Conservation (phyloP, 2,329 filamentous ascomycete species). For the Colletotrichum spaethianum region DNA sequence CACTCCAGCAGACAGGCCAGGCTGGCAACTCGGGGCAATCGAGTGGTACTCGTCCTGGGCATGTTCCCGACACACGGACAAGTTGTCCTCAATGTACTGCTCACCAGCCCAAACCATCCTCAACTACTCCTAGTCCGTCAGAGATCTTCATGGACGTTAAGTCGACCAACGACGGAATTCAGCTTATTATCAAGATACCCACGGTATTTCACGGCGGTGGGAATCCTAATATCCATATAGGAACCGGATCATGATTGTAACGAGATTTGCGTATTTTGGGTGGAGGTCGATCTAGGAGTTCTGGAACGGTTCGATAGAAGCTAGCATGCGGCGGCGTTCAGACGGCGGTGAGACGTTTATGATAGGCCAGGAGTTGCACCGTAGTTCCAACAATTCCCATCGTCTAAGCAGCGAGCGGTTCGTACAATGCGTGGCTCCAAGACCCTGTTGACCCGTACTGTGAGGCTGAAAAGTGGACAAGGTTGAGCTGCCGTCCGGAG, state of each 20-base stretch:
- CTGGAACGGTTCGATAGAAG: conserved; percentile 34
- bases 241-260: conserved; percentile 35
- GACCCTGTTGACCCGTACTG: conserved; percentile 15
- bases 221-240: conserved; percentile 51
- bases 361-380: conserved; percentile 22
- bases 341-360: conserved; percentile 24
- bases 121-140: conserved; percentile 59
- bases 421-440: conserved; percentile 22
- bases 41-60: conserved; percentile 7
- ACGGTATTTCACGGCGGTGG: conserved; percentile 64
- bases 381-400: conserved; percentile 16
- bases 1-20: conserved; percentile 56
- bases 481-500: conserved; percentile 10
- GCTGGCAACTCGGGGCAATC: conserved; percentile 11
- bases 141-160: conserved; percentile 71
- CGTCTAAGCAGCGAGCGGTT: conserved; percentile 13
- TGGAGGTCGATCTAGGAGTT: conserved; percentile 28
- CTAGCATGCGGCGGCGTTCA: conserved; percentile 40
- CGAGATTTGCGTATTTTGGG: conserved; percentile 5
- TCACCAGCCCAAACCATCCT: conserved; percentile 49
- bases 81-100: conserved; percentile 43
- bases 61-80: conserved; percentile 46
- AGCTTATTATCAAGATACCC: conserved; percentile 70
- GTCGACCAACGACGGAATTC: conserved; percentile 70
- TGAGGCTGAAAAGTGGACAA: conserved; percentile 36